Base-by-base conservation (phyloP, 768 basidiomycete genomes). In the Auricularia heimuer region DNA sequence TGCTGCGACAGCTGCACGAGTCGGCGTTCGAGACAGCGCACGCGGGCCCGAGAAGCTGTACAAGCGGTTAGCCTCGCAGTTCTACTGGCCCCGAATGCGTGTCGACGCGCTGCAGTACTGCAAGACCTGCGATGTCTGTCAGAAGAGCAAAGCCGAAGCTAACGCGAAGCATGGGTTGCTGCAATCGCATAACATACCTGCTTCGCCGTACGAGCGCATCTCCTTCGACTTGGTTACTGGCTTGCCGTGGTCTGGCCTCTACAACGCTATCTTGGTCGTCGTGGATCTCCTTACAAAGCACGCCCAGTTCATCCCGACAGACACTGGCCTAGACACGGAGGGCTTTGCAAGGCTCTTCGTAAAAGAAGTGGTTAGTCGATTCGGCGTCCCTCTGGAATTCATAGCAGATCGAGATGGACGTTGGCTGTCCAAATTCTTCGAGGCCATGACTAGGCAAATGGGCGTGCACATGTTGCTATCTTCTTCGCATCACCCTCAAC, bases 21-120 rank as follows among this genome's bases (percentile, higher is more conserved):
- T 44, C 44, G 44, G 3, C 61, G 1, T 63, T 66, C 0, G 71
- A 75, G 64, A 65, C 65, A 1, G 75, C 75, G 3, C 77, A 77
- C 63, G 67, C 63, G 4, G 75, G 76, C 4, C 70, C 56, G 65
- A 68, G 51, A 69, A 70, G 24, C 69, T 67, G 1, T 73, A 73
- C 62, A 71, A 72, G 54, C 65, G 69, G 1, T 44, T 77, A 1
- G 62, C 68, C 6, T 11, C 54, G 1, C 56, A 29, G 0, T 77
- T 71, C 63, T 77, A 29, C 29, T 29, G 29, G 29, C 29, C 29
- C 29, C 29, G 29, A 29, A 29, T 29, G 29, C 29, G 29, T 75
- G 51, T 77, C 77, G 77, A 73, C 73, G 0, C 4, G 61, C 35
- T 76, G 77, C 76, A 70, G 69, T 1, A 10, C 67, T 24, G 68